phyloP scores from a whole-genome alignment of 2,329 filamentous ascomycete species.

The Trichoderma atroviride region DNA sequence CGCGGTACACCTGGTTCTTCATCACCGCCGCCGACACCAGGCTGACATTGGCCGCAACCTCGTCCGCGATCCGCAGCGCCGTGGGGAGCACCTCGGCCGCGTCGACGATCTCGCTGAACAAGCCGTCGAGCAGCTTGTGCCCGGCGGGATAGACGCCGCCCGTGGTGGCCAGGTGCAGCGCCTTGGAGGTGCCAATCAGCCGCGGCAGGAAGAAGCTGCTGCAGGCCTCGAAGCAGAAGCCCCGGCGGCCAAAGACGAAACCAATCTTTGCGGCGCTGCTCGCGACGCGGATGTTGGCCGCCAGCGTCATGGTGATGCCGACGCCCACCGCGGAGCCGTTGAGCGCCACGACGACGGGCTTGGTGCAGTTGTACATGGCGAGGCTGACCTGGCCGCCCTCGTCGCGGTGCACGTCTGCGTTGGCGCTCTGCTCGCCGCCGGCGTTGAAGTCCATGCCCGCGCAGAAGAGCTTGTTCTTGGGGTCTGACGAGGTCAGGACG shows the following conservation, averaged over 20 bases:
- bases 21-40: slow-evolving; percentile 66
- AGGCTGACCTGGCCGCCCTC: slow-evolving; percentile 57
- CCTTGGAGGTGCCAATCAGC: slow-evolving; percentile 65
- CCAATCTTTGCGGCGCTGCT: slow-evolving; percentile 66
- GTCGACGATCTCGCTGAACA: slow-evolving; percentile 69
- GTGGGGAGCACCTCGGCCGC: slow-evolving; percentile 63
- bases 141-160: slow-evolving; percentile 60
- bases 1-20: slow-evolving; percentile 70
- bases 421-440: not conserved
- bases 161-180: slow-evolving; percentile 68
- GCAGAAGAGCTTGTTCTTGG: slow-evolving; percentile 56
- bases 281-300: slow-evolving; percentile 56
- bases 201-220: slow-evolving; percentile 72
- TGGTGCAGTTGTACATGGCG: slow-evolving; percentile 59
- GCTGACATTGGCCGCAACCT: slow-evolving; percentile 68
- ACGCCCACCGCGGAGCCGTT: slow-evolving; percentile 63
- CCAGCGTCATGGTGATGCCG: slow-evolving; percentile 64
- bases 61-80: slow-evolving; percentile 67
- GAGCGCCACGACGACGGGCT: slow-evolving; percentile 61
- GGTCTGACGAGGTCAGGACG: slow-evolving; percentile 57
- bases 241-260: slow-evolving; percentile 72
- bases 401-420: slow-evolving; percentile 46
- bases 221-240: slow-evolving; percentile 72
- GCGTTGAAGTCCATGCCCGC: slow-evolving; percentile 59
- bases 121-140: slow-evolving; percentile 55